A percentile compares a stretch with the other conserved stretches of the same genome.
Evolutionary conservation across 805 yeast genomes (phyloP).

Genomic region (Yarrowia sp.): DNA sequence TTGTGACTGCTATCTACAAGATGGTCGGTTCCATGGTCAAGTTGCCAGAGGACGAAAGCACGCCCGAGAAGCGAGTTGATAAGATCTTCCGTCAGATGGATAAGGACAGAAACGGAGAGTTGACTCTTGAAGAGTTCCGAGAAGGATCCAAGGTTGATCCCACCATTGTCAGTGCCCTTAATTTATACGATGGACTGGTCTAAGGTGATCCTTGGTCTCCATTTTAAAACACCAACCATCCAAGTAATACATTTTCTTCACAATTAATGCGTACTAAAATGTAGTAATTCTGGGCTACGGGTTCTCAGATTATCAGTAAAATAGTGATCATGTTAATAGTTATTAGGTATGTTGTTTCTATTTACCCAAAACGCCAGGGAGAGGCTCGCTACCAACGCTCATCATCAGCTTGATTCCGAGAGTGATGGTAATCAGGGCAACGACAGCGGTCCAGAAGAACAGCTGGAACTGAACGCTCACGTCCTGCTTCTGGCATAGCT

Average conservation of each 20-base stretch:
- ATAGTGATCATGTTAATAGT: no score
- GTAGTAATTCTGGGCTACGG: no score
- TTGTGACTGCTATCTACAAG: slow-evolving; percentile 83
- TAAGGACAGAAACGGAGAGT: slow-evolving; percentile 70
- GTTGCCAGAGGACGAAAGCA: slow-evolving; percentile 84
- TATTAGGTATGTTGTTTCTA: neutral
- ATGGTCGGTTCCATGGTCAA: slow-evolving; percentile 96
- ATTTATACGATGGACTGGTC: slow-evolving; percentile 80
- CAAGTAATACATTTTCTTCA: neutral
- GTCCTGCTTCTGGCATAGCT: slow-evolving; percentile 71
- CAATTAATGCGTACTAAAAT: neutral
- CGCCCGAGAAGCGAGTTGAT: slow-evolving; percentile 86
- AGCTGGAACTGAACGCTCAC: slow-evolving; percentile 70
- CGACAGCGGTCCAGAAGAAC: slow-evolving; percentile 69
- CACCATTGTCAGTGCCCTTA: slow-evolving; percentile 74
- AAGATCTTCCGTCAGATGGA: slow-evolving; percentile 80
- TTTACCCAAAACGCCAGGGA: slow-evolving; percentile 68
- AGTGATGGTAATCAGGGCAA: slow-evolving; percentile 56
- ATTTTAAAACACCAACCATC: no score
- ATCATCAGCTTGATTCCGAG: slow-evolving; percentile 62
- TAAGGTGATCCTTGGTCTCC: slow-evolving; percentile 45
- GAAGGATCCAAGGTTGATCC: slow-evolving; percentile 82
- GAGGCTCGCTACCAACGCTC: slow-evolving; percentile 63
- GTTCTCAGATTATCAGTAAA: no score
- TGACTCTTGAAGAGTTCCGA: slow-evolving; percentile 84